Evolutionary conservation across 108 stramenopile species (phyloP).

Genomic region (Cyclotella atomus): DNA sequence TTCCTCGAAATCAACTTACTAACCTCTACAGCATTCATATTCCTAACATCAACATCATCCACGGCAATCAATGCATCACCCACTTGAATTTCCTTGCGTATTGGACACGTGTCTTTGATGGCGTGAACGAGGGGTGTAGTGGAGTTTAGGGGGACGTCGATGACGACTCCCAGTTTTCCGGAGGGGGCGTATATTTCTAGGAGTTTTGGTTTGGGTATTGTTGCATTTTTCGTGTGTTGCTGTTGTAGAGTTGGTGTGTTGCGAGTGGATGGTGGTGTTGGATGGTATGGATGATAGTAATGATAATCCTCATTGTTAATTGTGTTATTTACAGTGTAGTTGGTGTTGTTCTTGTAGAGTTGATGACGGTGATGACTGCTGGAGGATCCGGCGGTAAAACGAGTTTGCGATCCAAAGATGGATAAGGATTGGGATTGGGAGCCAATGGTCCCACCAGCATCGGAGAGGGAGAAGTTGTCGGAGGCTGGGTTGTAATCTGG

Average conservation of each 20-base stretch:
- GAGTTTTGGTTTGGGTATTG: slow-evolving; percentile 18
- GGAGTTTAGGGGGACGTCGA: slow-evolving; percentile 35
- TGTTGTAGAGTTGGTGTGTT: too few species aligned
- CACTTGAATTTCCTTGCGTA: slow-evolving; percentile 34
- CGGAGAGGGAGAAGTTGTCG: slow-evolving; percentile 46
- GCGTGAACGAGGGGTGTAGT: slow-evolving; percentile 37
- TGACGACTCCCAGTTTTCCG: slow-evolving; percentile 52
- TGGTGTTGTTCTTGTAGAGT: neutral
- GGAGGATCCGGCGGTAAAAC: neutral
- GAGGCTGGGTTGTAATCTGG: slow-evolving; percentile 37
- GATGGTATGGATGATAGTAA: neutral
- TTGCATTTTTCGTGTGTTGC: too few species aligned
- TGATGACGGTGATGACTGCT: neutral
- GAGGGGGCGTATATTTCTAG: slow-evolving; percentile 52
- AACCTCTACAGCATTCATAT: slow-evolving; percentile 48
- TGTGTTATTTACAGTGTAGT: too few species aligned
- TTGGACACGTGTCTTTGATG: slow-evolving; percentile 51
- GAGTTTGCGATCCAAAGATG: slow-evolving; percentile 8
- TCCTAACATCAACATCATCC: slow-evolving; percentile 49
- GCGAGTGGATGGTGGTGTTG: neutral
- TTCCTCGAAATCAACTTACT: slow-evolving; percentile 37
- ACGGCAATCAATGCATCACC: slow-evolving; percentile 52
- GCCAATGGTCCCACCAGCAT: slow-evolving; percentile 52
- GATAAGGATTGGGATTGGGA: slow-evolving; percentile 22
- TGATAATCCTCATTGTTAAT: too few species aligned